phyloP scores from a whole-genome alignment of 805 yeast genomes.

The Cyberlindnera maclurae region DNA sequence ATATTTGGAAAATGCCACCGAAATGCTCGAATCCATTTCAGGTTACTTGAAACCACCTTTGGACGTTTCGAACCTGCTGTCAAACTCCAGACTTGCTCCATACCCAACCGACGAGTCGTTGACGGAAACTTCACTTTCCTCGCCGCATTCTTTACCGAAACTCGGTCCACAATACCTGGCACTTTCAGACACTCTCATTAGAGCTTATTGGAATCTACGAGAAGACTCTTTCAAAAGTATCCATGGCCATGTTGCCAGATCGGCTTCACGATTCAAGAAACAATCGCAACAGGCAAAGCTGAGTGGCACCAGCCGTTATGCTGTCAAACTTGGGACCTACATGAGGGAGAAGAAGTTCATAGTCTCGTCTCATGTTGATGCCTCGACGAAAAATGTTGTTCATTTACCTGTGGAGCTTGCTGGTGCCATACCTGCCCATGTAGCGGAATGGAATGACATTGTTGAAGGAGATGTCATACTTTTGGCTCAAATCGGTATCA shows the following conservation, averaged over 20 bases:
- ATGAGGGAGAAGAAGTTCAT: not conserved
- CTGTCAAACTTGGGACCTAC: conserved; percentile 1
- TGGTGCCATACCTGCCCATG: not conserved
- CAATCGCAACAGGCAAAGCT: conserved; percentile 7
- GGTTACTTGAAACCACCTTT: not conserved
- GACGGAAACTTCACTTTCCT: not conserved
- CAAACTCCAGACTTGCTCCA: not conserved
- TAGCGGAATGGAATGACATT: conserved; percentile 13
- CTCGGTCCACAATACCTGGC: conserved; percentile 7
- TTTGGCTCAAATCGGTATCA: conserved; percentile 4
- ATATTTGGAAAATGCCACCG: not conserved
- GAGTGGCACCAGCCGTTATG: conserved; percentile 18
- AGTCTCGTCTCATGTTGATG: not conserved
- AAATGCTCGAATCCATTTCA: conserved; percentile 1
- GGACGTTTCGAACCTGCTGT: conserved; percentile 2
- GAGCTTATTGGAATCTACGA: conserved; percentile 5
- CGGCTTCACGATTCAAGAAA: conserved; percentile 11
- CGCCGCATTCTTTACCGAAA: not conserved
- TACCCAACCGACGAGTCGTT: conserved; percentile 1
- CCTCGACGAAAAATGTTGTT: not conserved
- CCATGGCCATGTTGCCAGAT: conserved; percentile 7
- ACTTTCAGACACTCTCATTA: conserved; percentile 8
- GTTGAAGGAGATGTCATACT: conserved; percentile 12
- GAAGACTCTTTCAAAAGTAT: conserved; percentile 3
- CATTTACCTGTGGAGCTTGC: conserved; percentile 4